Base-by-base conservation (phyloP, 345 rosid genomes). In the Punica granatum region DNA sequence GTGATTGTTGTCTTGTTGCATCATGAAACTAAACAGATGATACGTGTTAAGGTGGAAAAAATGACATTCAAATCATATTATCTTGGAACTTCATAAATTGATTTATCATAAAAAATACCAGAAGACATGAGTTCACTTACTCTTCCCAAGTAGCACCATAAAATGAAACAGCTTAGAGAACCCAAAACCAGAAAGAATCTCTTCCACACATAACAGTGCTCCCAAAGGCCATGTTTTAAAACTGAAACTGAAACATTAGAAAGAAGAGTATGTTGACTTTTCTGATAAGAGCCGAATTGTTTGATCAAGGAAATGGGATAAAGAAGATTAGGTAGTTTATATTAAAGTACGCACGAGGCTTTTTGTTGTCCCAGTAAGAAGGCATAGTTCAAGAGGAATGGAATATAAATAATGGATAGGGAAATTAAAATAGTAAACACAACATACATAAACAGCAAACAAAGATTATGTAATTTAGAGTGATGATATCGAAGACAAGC, bases 121-220 rank as follows among this genome's bases (percentile, higher is more conserved):
- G 18, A 74, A 61, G 48, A 41, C 23, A 62, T 64, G 41, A 31
- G 13, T 16, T 56, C 46, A 79, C 97, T 76, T 81, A 94, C 99
- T 76, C 75, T 79, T 94, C 99, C 99, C 99, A 95, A 32, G 99
- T 89, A 70, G 99, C 98, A 75, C 89, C 84, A 70, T 84, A 84
- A 73, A 95, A 95, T 74, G 99, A 96, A 75, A 88, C 78, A 61
- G 98, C 99, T 60, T 98, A 85, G 78, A 95, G 82, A 69, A 91
- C 78, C 99, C 99, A 94, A 78, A 91, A 91, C 92, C 93, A 94
- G 77, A 94, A 94, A 46, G 88, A 63, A 71, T 86, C 80, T 80
- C 92, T 80, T 72, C 96, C 98, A 76, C 98, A 91, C 97, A 91
- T 88, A 67, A 90, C 90, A 71, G 98, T 91, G 80, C 99, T 94